Evolutionary conservation across 192 early-diverging fungal genomes (phyloP).

Genomic region (Entomortierella parvispora): DNA sequence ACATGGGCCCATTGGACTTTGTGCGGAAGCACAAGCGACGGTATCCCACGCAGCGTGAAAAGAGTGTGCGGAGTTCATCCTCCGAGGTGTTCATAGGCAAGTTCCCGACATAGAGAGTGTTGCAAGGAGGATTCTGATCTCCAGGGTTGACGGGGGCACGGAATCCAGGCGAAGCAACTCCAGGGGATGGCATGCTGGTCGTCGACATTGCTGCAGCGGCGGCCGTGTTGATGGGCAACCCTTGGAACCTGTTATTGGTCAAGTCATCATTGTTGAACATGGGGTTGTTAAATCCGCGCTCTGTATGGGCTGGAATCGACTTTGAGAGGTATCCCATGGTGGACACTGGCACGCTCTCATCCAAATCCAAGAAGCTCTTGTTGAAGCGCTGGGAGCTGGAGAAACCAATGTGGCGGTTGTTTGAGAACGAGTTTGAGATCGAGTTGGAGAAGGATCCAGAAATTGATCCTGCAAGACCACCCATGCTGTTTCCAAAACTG

Average conservation of each 20-base stretch:
- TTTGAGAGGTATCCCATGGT: slow-evolving; percentile 58
- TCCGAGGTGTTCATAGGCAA: slow-evolving; percentile 88
- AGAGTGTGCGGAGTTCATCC: slow-evolving; percentile 88
- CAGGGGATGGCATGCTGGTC: slow-evolving; percentile 47
- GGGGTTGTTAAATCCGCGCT: slow-evolving; percentile 58
- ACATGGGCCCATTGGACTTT: slow-evolving; percentile 96
- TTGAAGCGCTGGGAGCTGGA: slow-evolving; percentile 45
- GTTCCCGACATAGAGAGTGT: slow-evolving; percentile 99
- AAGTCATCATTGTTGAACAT: slow-evolving; percentile 58
- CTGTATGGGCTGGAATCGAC: slow-evolving; percentile 56
- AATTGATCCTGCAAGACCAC: slow-evolving; percentile 43
- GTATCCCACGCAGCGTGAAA: slow-evolving; percentile 86
- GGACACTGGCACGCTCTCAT: slow-evolving; percentile 30
- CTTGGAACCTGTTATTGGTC: slow-evolving; percentile 48
- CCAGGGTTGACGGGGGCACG: slow-evolving; percentile 66
- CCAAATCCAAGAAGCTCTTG: slow-evolving; percentile 55
- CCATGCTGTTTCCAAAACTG: slow-evolving; percentile 46
- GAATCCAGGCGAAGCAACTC: slow-evolving; percentile 59
- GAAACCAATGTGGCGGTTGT: slow-evolving; percentile 44
- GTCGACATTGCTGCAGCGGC: slow-evolving; percentile 35
- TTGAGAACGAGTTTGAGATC: slow-evolving; percentile 37
- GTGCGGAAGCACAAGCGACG: slow-evolving; percentile 89
- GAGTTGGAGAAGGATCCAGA: slow-evolving; percentile 46
- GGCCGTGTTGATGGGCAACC: slow-evolving; percentile 59
- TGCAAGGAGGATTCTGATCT: slow-evolving; percentile 99